Conservation (phyloP, 306 rosid species). For the Phaseolus lunatus region DNA sequence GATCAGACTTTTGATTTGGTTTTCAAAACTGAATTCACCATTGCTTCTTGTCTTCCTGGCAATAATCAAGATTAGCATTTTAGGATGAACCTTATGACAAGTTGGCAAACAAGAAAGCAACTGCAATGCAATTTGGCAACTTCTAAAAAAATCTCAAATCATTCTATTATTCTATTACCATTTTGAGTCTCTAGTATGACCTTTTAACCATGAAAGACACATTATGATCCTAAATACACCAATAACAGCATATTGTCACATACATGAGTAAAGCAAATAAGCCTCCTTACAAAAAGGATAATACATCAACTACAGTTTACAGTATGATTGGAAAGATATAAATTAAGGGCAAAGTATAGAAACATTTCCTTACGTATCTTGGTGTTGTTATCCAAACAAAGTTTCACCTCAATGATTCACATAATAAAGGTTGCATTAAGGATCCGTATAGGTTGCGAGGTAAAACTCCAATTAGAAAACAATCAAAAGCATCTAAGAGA, state of each 20-base stretch:
- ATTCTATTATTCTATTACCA: background rate
- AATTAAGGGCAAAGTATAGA: background rate
- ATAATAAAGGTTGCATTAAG: background rate
- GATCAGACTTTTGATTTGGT: constrained; percentile 3
- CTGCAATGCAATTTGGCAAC: constrained; percentile 11
- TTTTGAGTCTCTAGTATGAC: background rate
- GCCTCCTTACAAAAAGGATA: background rate
- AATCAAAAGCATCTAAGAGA: background rate
- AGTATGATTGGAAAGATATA: background rate
- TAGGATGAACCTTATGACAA: constrained; percentile 5
- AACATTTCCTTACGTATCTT: background rate
- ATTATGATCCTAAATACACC: background rate
- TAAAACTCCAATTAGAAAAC: background rate
- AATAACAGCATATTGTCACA: constrained; percentile 12
- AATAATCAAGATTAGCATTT: constrained; percentile 18
- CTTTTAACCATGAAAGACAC: background rate
- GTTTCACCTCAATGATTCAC: background rate
- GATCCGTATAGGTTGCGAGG: background rate
- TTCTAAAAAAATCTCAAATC: background rate
- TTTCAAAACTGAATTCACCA: background rate
- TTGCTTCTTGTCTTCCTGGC: background rate
- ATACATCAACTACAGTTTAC: constrained; percentile 5
- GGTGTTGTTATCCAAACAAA: background rate
- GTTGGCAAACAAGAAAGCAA: constrained; percentile 5
- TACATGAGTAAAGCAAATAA: background rate